These are phyloP conservation scores for Polymyxa betae DNA, from an alignment of 208 protist species.

Conservation along the genomic window DNA sequence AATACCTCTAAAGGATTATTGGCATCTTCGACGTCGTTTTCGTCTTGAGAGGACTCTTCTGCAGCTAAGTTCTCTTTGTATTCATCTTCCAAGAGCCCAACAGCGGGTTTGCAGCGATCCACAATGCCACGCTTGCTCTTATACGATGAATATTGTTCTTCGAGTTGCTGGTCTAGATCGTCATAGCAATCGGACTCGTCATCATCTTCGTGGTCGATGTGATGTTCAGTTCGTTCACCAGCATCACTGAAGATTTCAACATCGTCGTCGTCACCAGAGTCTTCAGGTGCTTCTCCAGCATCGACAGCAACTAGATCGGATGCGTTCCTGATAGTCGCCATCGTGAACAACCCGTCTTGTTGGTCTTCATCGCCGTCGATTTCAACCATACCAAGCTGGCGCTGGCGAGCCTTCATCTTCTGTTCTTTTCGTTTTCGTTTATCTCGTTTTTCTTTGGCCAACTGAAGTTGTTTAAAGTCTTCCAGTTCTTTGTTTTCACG, in stretches of 20 bases:
- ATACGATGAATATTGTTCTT: conserved; percentile 18
- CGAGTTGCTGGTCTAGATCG: conserved; percentile 7
- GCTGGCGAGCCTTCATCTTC: conserved; percentile 10
- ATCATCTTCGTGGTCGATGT: too few relatives aligned
- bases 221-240: too few relatives aligned
- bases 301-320: not conserved
- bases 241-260: not conserved
- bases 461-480: not conserved
- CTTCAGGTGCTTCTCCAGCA: not conserved
- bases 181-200: not conserved
- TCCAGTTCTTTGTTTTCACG: not conserved
- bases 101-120: not conserved
- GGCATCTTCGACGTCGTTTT: not conserved
- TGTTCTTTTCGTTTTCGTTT: conserved; percentile 29
- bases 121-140: not conserved
- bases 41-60: not conserved
- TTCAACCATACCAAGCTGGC: conserved; percentile 12
- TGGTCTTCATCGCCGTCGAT: not conserved
- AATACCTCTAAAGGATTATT: not conserved
- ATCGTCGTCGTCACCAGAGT: not conserved
- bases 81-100: not conserved
- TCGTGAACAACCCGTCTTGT: not conserved
- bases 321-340: not conserved
- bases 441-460: not conserved
- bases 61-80: not conserved